phyloP scores from a whole-genome alignment of 106 monocot species.

The Phalaenopsis equestris region DNA sequence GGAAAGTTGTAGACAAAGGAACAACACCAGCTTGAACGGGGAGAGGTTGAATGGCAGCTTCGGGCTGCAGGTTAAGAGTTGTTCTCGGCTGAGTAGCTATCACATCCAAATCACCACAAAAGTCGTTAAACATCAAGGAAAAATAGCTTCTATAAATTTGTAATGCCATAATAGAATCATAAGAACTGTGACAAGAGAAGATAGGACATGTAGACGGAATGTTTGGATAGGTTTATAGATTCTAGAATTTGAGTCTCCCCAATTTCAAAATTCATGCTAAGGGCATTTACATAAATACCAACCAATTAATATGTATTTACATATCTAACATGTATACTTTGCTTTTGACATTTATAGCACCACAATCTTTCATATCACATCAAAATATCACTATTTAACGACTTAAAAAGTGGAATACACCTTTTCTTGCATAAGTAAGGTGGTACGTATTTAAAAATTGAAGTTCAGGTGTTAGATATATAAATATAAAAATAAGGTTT shows the following conservation, averaged over 20 bases:
- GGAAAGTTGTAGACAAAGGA: conserved; percentile 14
- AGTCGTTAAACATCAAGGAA: not conserved
- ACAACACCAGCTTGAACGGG: conserved; percentile 22
- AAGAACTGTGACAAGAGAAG: not conserved
- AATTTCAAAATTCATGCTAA: no score
- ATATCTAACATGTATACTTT: no score
- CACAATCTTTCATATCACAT: no score
- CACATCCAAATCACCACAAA: conserved; percentile 4
- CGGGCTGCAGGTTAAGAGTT: conserved; percentile 28
- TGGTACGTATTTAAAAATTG: no score
- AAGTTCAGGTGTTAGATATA: no score
- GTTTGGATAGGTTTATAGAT: not conserved
- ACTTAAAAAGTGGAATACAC: no score
- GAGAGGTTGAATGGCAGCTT: conserved; percentile 7
- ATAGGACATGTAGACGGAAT: not conserved
- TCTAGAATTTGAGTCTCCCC: not conserved
- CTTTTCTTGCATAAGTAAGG: no score
- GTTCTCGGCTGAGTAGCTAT: conserved; percentile 27
- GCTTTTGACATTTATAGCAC: no score
- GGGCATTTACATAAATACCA: no score
- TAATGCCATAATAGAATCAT: not conserved
- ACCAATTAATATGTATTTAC: no score
- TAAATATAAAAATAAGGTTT: no score
- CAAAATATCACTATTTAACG: no score
- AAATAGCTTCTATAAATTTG: not conserved